Conservation (phyloP, 192 early-diverging fungal genomes). For the Helicostylum pulchrum region DNA sequence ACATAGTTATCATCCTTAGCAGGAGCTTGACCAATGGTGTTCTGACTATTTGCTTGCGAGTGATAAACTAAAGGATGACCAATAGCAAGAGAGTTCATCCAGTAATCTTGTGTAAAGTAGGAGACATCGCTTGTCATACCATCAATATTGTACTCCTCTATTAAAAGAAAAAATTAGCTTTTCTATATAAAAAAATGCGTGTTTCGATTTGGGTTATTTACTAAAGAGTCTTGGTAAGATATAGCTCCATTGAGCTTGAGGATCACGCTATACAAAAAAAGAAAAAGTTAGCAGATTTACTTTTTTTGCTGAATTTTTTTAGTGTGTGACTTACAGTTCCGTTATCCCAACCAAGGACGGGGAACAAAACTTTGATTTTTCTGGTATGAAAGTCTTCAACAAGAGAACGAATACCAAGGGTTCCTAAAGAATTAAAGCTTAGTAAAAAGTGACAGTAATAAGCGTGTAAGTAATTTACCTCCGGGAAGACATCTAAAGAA, state of each 20-base stretch:
- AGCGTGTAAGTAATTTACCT: too few relatives aligned
- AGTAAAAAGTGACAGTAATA: too few relatives aligned
- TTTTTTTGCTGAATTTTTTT: background rate
- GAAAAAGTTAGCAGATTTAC: background rate
- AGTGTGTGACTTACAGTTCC: slow-evolving; percentile 19
- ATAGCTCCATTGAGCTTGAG: slow-evolving; percentile 24
- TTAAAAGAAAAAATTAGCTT: background rate
- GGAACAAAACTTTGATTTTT: slow-evolving; percentile 15
- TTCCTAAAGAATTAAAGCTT: background rate
- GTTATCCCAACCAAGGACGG: slow-evolving; percentile 17
- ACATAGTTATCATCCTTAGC: background rate
- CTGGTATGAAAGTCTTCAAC: slow-evolving; percentile 18
- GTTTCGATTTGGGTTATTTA: background rate
- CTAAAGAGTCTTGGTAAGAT: slow-evolving; percentile 24
- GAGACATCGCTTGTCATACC: slow-evolving; percentile 20
- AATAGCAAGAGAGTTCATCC: slow-evolving; percentile 24
- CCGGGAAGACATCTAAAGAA: slow-evolving; percentile 24
- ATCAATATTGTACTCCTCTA: slow-evolving; percentile 29
- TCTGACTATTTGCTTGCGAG: background rate
- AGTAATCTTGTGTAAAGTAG: slow-evolving; percentile 21
- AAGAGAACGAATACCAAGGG: slow-evolving; percentile 13
- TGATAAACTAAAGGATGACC: slow-evolving; percentile 21
- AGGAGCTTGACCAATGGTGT: background rate
- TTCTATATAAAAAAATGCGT: background rate
- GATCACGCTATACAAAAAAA: slow-evolving; percentile 14